These are phyloP conservation scores for Aspergillus japonicus DNA, from an alignment of 2,329 filamentous ascomycete species.

Conservation along the genomic window DNA sequence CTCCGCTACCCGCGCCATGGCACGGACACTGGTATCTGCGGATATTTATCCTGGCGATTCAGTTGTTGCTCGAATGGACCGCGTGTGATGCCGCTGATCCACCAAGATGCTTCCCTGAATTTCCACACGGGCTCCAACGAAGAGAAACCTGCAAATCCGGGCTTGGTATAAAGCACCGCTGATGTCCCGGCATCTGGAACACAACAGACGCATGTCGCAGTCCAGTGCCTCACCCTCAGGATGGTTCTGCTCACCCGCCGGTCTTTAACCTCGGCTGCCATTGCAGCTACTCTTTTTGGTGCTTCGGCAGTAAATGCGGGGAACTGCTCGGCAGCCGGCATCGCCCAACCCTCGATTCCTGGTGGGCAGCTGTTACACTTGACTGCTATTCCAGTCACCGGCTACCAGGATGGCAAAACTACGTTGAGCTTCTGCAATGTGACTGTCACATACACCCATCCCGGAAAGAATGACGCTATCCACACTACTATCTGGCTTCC, in stretches of 20 bases:
- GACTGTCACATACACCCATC: constrained; percentile 7
- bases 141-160: not conserved
- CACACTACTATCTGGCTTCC: constrained; percentile 6
- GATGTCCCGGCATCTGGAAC: not conserved
- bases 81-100: not conserved
- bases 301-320: not conserved
- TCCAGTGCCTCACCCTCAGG: not conserved
- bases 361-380: constrained; percentile 6
- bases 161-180: not conserved
- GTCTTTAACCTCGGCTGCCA: not conserved
- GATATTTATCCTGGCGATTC: not conserved
- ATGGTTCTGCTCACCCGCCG: not conserved
- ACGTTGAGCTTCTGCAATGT: constrained; percentile 6
- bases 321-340: constrained; percentile 6
- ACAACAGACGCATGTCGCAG: not conserved
- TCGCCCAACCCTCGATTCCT: constrained; percentile 7
- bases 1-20: not conserved
- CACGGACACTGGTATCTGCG: not conserved
- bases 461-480: constrained; percentile 5
- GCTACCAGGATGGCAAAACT: not conserved
- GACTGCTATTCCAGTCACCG: constrained; percentile 2
- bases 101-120: not conserved
- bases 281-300: not conserved
- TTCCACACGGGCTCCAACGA: not conserved
- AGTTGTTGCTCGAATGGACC: not conserved